Base-by-base conservation (phyloP, 768 basidiomycete genomes). In the Porphyrellus cyaneotinctus region DNA sequence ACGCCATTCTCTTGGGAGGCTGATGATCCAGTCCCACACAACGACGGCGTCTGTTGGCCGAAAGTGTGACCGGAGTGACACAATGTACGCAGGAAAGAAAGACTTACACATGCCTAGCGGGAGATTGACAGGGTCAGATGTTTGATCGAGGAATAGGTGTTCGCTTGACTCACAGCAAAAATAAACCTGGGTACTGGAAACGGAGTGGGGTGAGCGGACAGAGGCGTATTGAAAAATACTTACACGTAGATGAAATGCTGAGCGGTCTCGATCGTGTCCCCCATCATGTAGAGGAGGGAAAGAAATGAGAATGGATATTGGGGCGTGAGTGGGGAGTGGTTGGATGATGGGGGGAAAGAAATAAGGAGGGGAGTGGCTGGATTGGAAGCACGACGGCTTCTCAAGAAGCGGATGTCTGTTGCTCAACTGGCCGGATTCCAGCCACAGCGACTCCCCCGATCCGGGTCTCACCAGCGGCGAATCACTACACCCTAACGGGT, bases 21-120 rank as follows among this genome's bases (percentile, higher is more conserved):
- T 85, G 64, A 87, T 83, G 65, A 87, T 74, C 88, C 88, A 91
- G 74, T 91, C 88, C 88, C 88, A 91, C 47, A 89, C 70, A 54
- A 88, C 83, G 45, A 91, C 83, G 51, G 88, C 85, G 69, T 91
- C 88, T 90, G 64, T 47, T 43, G 43, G 39, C 36, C 37, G n/a
- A 15, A 42, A 28, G 43, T 23, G 17, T 43, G 18, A 45, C 20
- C 17, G 37, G 36, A 41, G 26, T 17, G 37, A 48, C 28, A 39
- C 41, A 49, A 65, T 62, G 59, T 59, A 64, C 55, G 50, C 55
- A 14, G 22, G 26, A 54, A 54, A 47, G 32, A 17, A 55, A 55
- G 49, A 59, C 74, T 67, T 78, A 87, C 85, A 88, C 85, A 87
- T 87, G 65, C 85, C 86, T 88, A 63, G 31, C 54, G 35, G 22